phyloP scores from a whole-genome alignment of 2,329 filamentous ascomycete genomes.

The Microdochium trichocladiopsis region DNA sequence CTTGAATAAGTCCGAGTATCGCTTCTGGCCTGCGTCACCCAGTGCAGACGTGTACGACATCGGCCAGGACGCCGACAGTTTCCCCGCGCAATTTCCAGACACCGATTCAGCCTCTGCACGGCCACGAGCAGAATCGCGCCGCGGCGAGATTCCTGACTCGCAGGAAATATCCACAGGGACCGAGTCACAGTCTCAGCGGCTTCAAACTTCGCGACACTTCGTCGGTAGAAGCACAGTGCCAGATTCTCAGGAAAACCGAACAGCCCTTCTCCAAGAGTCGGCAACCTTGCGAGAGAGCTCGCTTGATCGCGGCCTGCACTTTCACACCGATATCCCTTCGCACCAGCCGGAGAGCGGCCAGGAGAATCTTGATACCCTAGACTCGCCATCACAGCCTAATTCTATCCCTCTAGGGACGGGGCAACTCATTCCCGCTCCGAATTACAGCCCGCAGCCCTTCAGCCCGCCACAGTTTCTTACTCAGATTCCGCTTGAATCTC shows the following conservation, averaged over 20 bases:
- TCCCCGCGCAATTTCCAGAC: background rate
- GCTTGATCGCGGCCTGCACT: background rate
- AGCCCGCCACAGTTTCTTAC: slow-evolving; percentile 1
- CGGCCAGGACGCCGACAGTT: background rate
- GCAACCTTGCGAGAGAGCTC: slow-evolving; percentile 1
- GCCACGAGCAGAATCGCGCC: background rate
- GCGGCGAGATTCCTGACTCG: slow-evolving; percentile 14
- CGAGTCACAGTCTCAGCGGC: slow-evolving; percentile 9
- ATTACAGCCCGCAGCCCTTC: background rate
- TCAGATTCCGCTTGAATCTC: slow-evolving; percentile 4
- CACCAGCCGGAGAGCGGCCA: slow-evolving; percentile 14
- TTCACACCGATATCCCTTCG: slow-evolving; percentile 15
- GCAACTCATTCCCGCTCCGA: background rate
- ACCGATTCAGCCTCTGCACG: background rate
- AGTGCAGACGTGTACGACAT: background rate
- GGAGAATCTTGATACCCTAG: slow-evolving; percentile 3
- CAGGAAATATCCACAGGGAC: slow-evolving; percentile 14
- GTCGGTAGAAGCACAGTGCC: slow-evolving; percentile 2
- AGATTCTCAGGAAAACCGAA: background rate
- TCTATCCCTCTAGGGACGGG: background rate
- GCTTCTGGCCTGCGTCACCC: background rate
- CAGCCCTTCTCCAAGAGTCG: slow-evolving; percentile 2
- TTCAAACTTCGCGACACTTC: slow-evolving; percentile 7
- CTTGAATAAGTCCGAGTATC: background rate
- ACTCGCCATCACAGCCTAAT: slow-evolving; percentile 3